Percentiles rank a stretch among this genome's conserved stretches.
phyloP scores from a whole-genome alignment of 2,329 filamentous ascomycete species.

The Tricladium varicosporioides region DNA sequence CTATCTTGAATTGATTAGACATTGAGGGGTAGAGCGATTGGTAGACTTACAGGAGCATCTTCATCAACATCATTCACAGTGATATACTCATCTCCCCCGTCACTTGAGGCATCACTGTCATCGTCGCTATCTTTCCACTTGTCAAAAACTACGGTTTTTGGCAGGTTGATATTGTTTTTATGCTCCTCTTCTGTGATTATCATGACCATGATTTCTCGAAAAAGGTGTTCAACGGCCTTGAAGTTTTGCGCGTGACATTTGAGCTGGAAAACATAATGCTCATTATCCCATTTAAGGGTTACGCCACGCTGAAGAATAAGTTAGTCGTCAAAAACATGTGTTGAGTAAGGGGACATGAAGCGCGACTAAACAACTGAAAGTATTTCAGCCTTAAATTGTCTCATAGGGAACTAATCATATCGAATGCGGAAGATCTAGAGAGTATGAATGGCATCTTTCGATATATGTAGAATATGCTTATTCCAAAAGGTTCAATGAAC shows the following conservation, averaged over 20 bases:
- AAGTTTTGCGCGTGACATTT: constrained; percentile 8
- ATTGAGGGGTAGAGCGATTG: neutral
- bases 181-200: constrained; percentile 19
- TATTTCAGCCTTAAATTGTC: no score
- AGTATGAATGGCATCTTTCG: no score
- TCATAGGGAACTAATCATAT: no score
- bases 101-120: constrained; percentile 2
- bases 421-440: no score
- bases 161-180: constrained; percentile 3
- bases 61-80: constrained; percentile 9
- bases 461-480: no score
- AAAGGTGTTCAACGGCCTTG: constrained; percentile 8
- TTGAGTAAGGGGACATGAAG: neutral
- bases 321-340: neutral
- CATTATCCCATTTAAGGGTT: constrained; percentile 3
- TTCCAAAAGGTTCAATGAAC: neutral
- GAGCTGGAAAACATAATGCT: constrained; percentile 10
- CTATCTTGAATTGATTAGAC: constrained; percentile 15
- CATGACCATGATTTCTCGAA: constrained; percentile 11
- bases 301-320: constrained; percentile 5
- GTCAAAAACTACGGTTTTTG: neutral
- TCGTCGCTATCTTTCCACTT: neutral
- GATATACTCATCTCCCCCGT: constrained; percentile 10
- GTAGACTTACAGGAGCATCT: neutral
- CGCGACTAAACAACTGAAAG: no score